Evolutionary conservation across 805 yeast genomes (phyloP), one percentile per base, ranked within the genome.

Genomic region (Lipomyces starkeyi): DNA sequence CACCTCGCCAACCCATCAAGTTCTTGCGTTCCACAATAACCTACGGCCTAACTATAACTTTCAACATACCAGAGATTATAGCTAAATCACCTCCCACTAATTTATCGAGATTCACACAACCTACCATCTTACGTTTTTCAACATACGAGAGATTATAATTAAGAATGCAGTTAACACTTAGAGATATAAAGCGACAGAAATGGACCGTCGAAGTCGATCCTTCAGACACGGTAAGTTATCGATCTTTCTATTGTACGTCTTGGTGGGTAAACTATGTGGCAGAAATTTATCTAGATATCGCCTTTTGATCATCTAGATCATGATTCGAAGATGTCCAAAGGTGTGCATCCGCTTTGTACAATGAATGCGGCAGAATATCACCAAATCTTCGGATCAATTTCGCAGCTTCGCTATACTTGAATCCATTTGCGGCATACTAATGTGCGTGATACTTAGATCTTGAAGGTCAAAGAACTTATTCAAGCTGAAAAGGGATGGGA

Each of bases 161-260:
- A 2, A 57, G 64, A 70, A 93, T 92, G 97, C 88, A 89, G 80
- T 81, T 93, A 72, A 84, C 88, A 62, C 88, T 95, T 78, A 93
- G 93, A 78, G 97, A 95, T 80, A 91, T 95, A 81, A 93, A 95
- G 81, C 95, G 94, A 81, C 93, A 91, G 77, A 90, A 88, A 77
- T 86, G 93, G 78, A 85, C 92, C 35, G 76, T 95, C 67, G 97
- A 91, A 34, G 85, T 92, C 66, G 96, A 90, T 68, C 83, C 84
- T 8, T 69, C 84, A 14, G 91, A 88, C 61, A 84, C 91, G 1
- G 94, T 91, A 76, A 73, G 86, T 83, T 17, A 25, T 25, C 17
- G 7, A 29, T 17, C 40, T 57, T 9, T 22, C 32, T 59, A 20
- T 34, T 20, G 56, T 17, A 54, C 8, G 20, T 7, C 58, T 54